These are phyloP conservation scores for Adiantum capillusveneris DNA, from an alignment of 75 land plant genomes.

Conservation along the genomic window DNA sequence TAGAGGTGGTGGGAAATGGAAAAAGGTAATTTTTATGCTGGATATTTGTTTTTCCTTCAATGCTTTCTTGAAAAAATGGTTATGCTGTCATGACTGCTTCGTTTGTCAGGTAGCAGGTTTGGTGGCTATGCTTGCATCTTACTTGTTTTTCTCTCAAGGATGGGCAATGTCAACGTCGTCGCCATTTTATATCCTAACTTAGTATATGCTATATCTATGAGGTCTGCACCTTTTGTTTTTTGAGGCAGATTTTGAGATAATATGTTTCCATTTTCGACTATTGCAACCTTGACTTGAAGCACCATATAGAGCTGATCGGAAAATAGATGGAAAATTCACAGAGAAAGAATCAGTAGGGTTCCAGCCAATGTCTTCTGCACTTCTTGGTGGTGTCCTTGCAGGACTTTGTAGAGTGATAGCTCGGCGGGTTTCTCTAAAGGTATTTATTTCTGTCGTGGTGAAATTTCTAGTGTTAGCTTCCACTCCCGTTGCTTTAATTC, in stretches of 20 bases:
- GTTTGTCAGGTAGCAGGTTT: constrained; percentile 73
- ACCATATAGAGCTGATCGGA: constrained; percentile 39
- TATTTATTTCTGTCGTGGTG: too few species aligned
- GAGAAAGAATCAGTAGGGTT: constrained; percentile 43
- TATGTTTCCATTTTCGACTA: background rate
- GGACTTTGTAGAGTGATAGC: constrained; percentile 85
- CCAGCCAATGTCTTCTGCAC: constrained; percentile 52
- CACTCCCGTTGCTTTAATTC: too few species aligned
- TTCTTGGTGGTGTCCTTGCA: constrained; percentile 76
- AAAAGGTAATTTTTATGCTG: constrained; percentile 44
- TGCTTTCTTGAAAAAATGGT: background rate
- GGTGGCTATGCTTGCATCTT: constrained; percentile 77
- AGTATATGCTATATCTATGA: background rate
- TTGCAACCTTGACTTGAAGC: constrained; percentile 4
- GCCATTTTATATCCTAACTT: constrained; percentile 85
- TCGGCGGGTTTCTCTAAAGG: constrained; percentile 94
- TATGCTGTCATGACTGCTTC: background rate
- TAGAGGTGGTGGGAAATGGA: constrained; percentile 55
- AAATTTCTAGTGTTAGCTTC: too few species aligned
- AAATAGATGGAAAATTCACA: constrained; percentile 21
- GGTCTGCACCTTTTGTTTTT: background rate
- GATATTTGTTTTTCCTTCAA: background rate
- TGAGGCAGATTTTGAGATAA: background rate
- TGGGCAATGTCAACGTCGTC: constrained; percentile 79
- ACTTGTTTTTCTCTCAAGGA: constrained; percentile 78